Percentiles rank a stretch among this genome's conserved stretches.
Conservation (phyloP, 2,329 filamentous ascomycete species). For the Hypomyces perniciosus region DNA sequence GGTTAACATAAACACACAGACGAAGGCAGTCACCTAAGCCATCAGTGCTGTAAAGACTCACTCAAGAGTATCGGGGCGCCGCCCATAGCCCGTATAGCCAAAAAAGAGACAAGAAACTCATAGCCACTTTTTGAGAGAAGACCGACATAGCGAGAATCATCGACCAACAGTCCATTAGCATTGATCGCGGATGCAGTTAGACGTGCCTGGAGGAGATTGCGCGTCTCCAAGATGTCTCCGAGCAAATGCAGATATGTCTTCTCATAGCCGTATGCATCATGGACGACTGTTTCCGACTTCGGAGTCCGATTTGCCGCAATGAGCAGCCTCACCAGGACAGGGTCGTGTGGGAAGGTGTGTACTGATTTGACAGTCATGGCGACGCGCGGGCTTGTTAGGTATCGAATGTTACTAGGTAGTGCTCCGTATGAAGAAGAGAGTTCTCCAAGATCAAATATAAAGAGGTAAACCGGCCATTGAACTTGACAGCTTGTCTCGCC, state of each 20-base stretch:
- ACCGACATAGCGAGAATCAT: constrained; percentile 4
- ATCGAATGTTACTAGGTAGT: not conserved
- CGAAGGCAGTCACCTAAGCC: not conserved
- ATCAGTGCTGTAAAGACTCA: not conserved
- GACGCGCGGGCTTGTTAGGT: not conserved
- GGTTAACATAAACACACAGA: not conserved
- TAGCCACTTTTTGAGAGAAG: constrained; percentile 15
- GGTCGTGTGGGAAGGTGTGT: constrained; percentile 4
- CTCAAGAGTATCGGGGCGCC: constrained; percentile 14
- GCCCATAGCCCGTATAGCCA: constrained; percentile 14
- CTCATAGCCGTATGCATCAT: constrained; percentile 13
- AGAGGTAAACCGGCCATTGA: no score
- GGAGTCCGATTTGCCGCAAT: not conserved
- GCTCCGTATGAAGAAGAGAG: not conserved
- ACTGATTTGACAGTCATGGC: not conserved
- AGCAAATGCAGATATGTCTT: constrained; percentile 15
- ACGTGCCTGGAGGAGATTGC: not conserved
- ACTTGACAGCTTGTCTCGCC: no score
- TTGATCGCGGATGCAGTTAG: not conserved
- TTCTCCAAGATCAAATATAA: not conserved
- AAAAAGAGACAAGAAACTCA: constrained; percentile 18
- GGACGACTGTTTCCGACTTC: not conserved
- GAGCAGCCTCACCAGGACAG: constrained; percentile 12
- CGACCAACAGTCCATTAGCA: constrained; percentile 1
- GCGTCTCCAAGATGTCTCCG: constrained; percentile 12